These are phyloP conservation scores for Penicillium paneum DNA, from an alignment of 2,329 filamentous ascomycete species.

Conservation along the genomic window DNA sequence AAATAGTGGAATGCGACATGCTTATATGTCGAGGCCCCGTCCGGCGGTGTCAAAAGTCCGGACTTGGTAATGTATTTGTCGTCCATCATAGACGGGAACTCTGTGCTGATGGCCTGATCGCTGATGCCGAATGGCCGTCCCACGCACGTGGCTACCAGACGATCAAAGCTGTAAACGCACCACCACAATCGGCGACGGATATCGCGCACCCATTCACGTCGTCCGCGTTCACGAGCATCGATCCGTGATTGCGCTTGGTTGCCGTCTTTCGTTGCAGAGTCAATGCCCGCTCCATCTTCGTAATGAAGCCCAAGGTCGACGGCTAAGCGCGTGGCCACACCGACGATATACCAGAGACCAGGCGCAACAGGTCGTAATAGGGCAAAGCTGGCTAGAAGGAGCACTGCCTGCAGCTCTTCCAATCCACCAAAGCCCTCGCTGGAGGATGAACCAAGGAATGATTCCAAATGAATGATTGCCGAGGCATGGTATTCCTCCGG, in stretches of 20 bases:
- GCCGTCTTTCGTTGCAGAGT: slow-evolving; percentile 44
- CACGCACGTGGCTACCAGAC: slow-evolving; percentile 91
- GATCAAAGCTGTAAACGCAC: slow-evolving; percentile 93
- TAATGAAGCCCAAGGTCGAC: slow-evolving; percentile 91
- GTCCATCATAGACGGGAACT: slow-evolving; percentile 85
- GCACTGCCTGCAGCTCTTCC: slow-evolving; percentile 89
- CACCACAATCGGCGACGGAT: slow-evolving; percentile 87
- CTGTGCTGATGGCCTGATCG: slow-evolving; percentile 94
- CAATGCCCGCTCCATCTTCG: slow-evolving; percentile 74
- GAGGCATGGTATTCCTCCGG: slow-evolving; percentile 96
- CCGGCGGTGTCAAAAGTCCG: slow-evolving; percentile 64
- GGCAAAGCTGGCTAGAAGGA: slow-evolving; percentile 87
- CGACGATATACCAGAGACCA: slow-evolving; percentile 95
- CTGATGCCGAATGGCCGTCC: slow-evolving; percentile 90
- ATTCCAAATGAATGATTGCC: slow-evolving; percentile 85
- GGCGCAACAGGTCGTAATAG: slow-evolving; percentile 86
- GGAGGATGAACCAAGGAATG: slow-evolving; percentile 66
- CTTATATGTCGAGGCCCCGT: slow-evolving; percentile 78
- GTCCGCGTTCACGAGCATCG: slow-evolving; percentile 58
- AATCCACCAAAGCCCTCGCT: slow-evolving; percentile 73
- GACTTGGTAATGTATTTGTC: slow-evolving; percentile 80
- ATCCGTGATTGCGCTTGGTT: slow-evolving; percentile 37
- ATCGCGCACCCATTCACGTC: slow-evolving; percentile 80
- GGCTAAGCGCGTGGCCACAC: slow-evolving; percentile 83
- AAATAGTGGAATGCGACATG: slow-evolving; percentile 90